Conservation (phyloP, 768 basidiomycete genomes). For the Rhizopogon vulgaris region DNA sequence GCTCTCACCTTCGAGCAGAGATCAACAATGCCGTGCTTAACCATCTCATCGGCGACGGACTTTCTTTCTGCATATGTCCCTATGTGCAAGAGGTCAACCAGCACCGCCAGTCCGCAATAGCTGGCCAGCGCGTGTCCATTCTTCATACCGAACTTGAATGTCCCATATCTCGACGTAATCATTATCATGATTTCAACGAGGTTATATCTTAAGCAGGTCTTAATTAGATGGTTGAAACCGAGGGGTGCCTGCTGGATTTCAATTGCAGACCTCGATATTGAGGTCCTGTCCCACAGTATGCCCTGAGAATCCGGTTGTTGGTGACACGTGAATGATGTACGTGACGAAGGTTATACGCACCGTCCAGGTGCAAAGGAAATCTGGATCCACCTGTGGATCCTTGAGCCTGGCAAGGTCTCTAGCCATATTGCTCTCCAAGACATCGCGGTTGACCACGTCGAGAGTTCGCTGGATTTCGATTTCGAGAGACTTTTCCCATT, state of each 20-base stretch:
- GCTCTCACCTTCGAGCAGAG: constrained; percentile 17
- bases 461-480: background rate
- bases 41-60: constrained; percentile 9
- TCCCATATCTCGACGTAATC: background rate
- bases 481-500: constrained; percentile 1
- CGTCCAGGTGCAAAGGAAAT: constrained; percentile 1
- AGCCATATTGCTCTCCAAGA: background rate
- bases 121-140: constrained; percentile 10
- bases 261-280: background rate
- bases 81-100: constrained; percentile 1
- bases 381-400: background rate
- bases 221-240: background rate
- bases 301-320: background rate
- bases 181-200: background rate
- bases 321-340: background rate
- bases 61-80: background rate
- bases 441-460: background rate
- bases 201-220: background rate
- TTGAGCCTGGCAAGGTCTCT: background rate
- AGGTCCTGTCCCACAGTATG: background rate
- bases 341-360: background rate
- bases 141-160: background rate
- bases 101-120: background rate
- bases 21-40: constrained; percentile 14
- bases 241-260: background rate